Conservation (phyloP, 345 rosid species). For the Jatropha curcas region DNA sequence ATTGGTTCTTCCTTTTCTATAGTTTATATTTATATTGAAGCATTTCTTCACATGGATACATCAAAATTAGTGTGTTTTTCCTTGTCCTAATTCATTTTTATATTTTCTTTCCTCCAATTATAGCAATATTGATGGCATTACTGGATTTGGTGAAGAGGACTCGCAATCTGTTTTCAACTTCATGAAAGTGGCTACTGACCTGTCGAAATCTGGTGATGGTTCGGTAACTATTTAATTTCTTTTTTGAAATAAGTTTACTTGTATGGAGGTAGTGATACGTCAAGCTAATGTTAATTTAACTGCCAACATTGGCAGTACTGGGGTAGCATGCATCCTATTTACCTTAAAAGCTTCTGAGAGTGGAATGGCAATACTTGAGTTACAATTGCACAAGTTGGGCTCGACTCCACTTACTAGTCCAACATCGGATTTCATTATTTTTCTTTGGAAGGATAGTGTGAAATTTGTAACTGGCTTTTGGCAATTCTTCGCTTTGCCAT, state of each 20-base stretch:
- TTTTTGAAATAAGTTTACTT: conserved; percentile 3
- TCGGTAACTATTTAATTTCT: conserved; percentile 40
- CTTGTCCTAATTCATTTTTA: background rate
- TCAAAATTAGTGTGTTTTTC: background rate
- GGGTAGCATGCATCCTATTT: background rate
- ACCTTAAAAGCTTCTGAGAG: background rate
- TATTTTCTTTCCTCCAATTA: background rate
- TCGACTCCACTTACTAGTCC: background rate
- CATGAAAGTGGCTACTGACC: conserved; percentile 59
- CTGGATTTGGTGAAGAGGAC: conserved; percentile 74
- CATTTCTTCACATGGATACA: background rate
- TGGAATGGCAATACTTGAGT: background rate
- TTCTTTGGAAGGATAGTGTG: too few relatives aligned
- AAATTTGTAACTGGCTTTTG: background rate
- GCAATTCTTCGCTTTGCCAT: background rate
- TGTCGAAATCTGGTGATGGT: conserved; percentile 59
- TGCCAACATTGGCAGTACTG: background rate
- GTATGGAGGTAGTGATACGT: background rate
- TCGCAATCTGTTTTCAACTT: conserved; percentile 45
- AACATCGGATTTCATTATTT: background rate
- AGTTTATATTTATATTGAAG: background rate
- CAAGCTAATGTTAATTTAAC: background rate
- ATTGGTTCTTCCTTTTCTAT: background rate
- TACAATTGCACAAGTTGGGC: background rate
- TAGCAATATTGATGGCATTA: conserved; percentile 81